phyloP scores from a whole-genome alignment of 345 rosid genomes.

The Populus tremula region DNA sequence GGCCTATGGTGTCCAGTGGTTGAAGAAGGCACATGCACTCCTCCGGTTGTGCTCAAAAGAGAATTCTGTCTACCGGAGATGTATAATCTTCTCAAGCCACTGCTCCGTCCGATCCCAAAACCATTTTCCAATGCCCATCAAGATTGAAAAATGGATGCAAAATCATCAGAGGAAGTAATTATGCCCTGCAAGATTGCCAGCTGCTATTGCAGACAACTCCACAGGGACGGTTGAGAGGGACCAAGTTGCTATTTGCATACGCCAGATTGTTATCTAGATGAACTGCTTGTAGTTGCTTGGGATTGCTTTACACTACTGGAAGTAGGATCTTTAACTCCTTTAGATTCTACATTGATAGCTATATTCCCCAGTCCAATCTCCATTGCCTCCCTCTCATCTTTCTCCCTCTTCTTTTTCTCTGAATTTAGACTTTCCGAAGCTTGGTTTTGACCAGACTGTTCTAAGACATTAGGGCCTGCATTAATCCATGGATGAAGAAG shows the following conservation, averaged over 20 bases:
- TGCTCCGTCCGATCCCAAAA: not conserved
- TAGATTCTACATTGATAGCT: slow-evolving; percentile 45
- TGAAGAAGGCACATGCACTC: slow-evolving; percentile 2
- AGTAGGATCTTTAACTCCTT: slow-evolving; percentile 32
- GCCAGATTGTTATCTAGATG: slow-evolving; percentile 24
- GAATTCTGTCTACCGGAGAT: not conserved
- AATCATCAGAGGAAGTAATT: not conserved
- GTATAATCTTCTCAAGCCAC: not conserved
- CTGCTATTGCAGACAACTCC: not conserved
- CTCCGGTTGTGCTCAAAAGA: not conserved
- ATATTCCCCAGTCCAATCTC: slow-evolving; percentile 59
- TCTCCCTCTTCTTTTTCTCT: slow-evolving; percentile 37
- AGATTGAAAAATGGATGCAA: not conserved
- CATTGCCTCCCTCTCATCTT: slow-evolving; percentile 57
- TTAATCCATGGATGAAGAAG: slow-evolving; percentile 66
- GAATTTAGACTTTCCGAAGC: slow-evolving; percentile 21
- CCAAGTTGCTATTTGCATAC: not conserved
- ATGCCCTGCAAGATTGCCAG: slow-evolving; percentile 6
- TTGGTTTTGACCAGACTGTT: slow-evolving; percentile 37
- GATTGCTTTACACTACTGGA: slow-evolving; percentile 28
- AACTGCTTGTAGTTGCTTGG: slow-evolving; percentile 23
- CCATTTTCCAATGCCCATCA: not conserved
- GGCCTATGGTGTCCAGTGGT: not conserved
- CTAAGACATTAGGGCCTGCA: slow-evolving; percentile 41
- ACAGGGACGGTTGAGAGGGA: not conserved